Base-by-base conservation (phyloP, 169 alveolate genomes). In the Cystoisospora suis region DNA sequence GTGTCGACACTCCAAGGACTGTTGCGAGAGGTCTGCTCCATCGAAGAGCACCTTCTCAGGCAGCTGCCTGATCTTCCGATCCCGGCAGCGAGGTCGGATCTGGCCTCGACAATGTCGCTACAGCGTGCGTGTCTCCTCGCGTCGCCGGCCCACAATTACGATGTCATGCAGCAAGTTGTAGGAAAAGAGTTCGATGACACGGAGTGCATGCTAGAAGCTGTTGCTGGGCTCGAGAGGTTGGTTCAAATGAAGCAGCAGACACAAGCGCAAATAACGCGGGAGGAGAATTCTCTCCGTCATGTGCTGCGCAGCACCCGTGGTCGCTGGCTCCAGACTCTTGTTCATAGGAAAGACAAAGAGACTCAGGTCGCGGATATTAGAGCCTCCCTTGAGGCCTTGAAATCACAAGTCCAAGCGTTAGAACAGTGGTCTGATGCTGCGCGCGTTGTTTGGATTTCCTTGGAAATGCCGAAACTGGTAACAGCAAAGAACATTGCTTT, bases 201-300 rank as follows among this genome's bases (percentile, higher is more conserved):
- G 3, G 95, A 93, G 70, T 90, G 93, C 65, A 93, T 93, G 94
- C 80, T 93, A 36, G 92, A 90, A 23, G 94, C 94, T 29, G 92
- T 93, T 15, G 88, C 75, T 70, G 69, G 91, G 23, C 81, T 93
- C 20, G 95, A 93, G 86, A 88, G 90, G 69, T 72, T 93, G 88
- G 77, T 46, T 45, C 91, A 87, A 79, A 75, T 69, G 61, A 77
- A 86, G 75, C 91, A 86, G 75, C 91, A 86, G 56, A 85, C 91
- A 27, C 72, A 77, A 20, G 91, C 91, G 38, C 77, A 87, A 75
- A 80, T 87, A 6, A 75, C 56, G 49, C 75, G 56, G 5, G 91
- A 87, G 65, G 86, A 69, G 12, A 65, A 70, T 6, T 80, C 87
- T 17, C 47, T 87, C 59, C 86, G 91, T 42, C 36, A n/a, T n/a